Conservation (phyloP, 345 rosid genomes). For the Carallia pectinifolia region DNA sequence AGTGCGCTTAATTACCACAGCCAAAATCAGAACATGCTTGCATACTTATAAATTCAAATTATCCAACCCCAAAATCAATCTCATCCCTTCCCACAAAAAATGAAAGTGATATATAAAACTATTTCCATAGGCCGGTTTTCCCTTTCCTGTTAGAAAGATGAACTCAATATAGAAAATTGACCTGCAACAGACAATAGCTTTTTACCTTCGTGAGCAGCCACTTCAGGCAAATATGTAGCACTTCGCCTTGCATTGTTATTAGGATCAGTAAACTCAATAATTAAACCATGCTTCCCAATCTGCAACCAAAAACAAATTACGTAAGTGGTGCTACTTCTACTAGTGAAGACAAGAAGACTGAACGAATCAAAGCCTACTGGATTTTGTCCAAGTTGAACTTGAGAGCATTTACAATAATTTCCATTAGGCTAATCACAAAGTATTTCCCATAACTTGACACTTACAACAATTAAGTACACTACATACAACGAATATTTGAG, state of each 20-base stretch:
- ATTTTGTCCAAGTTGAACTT: neutral
- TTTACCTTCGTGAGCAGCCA: slow-evolving; percentile 94
- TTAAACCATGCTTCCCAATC: slow-evolving; percentile 93
- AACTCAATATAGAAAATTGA: neutral
- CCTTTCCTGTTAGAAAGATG: neutral
- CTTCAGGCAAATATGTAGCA: slow-evolving; percentile 97
- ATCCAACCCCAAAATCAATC: too few species aligned
- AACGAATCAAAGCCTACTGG: too few species aligned
- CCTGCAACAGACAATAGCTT: neutral
- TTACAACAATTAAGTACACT: too few species aligned
- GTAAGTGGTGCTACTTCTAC: neutral
- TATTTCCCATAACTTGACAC: too few species aligned
- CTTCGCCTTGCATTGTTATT: slow-evolving; percentile 59
- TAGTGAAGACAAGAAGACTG: neutral
- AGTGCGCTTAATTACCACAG: too few species aligned
- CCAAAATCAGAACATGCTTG: too few species aligned
- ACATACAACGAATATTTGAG: too few species aligned
- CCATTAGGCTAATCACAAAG: too few species aligned
- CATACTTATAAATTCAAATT: too few species aligned
- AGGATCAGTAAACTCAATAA: slow-evolving; percentile 86
- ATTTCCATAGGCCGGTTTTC: neutral
- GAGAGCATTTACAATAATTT: neutral
- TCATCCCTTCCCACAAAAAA: too few species aligned
- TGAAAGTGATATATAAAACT: neutral
- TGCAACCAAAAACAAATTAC: slow-evolving; percentile 27